Base-by-base conservation (phyloP, 1,284 basidiomycete genomes). In the Anthracocystis walkeri region DNA sequence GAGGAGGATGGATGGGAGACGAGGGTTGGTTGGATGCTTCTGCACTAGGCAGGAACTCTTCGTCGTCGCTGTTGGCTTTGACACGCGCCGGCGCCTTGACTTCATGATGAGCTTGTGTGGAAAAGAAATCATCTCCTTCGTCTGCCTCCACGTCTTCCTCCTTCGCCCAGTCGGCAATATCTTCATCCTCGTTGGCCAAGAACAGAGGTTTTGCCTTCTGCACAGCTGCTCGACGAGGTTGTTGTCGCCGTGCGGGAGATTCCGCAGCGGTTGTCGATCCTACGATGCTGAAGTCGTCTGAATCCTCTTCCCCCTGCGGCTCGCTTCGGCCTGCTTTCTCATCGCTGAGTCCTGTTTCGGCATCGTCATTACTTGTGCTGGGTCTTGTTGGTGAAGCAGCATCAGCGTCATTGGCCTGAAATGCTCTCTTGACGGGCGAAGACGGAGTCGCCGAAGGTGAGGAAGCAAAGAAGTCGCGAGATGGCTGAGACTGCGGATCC, bases 381-480 rank as follows among this genome's bases (percentile, higher is more conserved):
- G 4, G 18, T 40, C 18, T 12, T 38, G 25, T 14, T 20, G 62
- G 18, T 25, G 11, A 11, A 12, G 25, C 8, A 8, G 33, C 38
- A 16, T 40, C 40, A 14, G 11, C 2, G 12, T n/a, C 21, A 4
- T 31, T 59, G 16, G 27, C 7, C n/a, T 48, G 60, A 16, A 48
- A 33, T 0, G 23, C 33, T 31, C n/a, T 29, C 27, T 75, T 60
- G 23, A 40, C 12, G 1, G 64, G 64, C 20, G 69, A 66, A 38
- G 56, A 62, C 14, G 72, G 55, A 12, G 66, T 66, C 3, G 73
- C 66, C 3, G 69, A 76, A 6, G 74, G 74, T 12, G 74, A 76
- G 12, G 74, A 76, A 23, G 68, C 74, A 29, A 76, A 69, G 29
- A 76, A 76, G 38, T 76, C 74, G n/a, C 65, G 55, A 11, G 66